Conservation (phyloP, 2,329 filamentous ascomycete genomes). For the Fusarium sp. region DNA sequence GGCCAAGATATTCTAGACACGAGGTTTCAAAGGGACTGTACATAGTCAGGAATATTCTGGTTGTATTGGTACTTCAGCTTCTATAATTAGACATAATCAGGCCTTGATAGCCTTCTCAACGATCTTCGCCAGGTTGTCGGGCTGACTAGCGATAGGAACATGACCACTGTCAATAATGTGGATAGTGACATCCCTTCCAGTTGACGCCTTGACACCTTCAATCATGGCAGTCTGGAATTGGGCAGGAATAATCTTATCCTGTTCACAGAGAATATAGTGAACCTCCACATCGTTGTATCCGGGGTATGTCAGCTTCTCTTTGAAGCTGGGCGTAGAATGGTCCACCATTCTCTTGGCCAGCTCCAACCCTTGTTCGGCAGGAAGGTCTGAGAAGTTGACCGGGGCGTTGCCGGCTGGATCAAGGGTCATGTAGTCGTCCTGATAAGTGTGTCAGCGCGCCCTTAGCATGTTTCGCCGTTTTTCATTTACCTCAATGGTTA, state of each 20-base stretch:
- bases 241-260: slow-evolving; percentile 10
- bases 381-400: slow-evolving; percentile 17
- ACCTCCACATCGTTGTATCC: slow-evolving; percentile 33
- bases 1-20: neutral
- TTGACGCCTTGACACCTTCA: slow-evolving; percentile 3
- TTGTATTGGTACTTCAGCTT: neutral
- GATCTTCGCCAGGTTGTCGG: slow-evolving; percentile 4
- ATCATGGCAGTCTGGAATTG: slow-evolving; percentile 19
- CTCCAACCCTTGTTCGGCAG: slow-evolving; percentile 5
- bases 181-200: neutral
- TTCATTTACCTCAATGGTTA: neutral
- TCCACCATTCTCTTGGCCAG: slow-evolving; percentile 13
- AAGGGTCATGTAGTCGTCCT: slow-evolving; percentile 28
- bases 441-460: accelerated
- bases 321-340: slow-evolving; percentile 29
- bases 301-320: slow-evolving; percentile 24
- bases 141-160: slow-evolving; percentile 3
- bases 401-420: neutral
- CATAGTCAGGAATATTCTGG: accelerated
- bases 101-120: slow-evolving; percentile 9
- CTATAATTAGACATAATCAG: neutral
- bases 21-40: neutral
- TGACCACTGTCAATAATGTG: slow-evolving; percentile 11
- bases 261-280: slow-evolving; percentile 28
- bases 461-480: accelerated